A percentile compares a stretch with the other conserved stretches of the same genome.
Evolutionary conservation across 495 filamentous ascomycete species (phyloP).

Genomic region (Pyrenopolyporus hunteri): DNA sequence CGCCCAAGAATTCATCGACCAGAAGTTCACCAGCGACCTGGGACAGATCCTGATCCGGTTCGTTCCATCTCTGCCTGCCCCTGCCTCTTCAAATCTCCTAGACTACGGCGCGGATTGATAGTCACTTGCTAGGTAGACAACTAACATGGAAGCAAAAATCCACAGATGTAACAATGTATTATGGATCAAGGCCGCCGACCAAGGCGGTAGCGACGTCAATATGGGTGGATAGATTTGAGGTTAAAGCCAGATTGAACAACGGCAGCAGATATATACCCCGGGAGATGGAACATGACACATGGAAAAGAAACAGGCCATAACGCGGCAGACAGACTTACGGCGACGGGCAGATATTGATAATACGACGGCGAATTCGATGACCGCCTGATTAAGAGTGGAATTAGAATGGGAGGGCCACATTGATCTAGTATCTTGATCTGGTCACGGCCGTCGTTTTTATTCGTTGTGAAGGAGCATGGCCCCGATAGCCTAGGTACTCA

Average conservation of each 20-base stretch:
- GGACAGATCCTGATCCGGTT: conserved; percentile 94
- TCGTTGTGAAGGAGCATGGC: conserved; percentile 7
- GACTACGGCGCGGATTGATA: neutral
- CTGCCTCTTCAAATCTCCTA: neutral
- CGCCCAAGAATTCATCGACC: conserved; percentile 91
- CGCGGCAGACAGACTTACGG: neutral
- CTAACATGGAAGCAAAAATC: conserved; percentile 52
- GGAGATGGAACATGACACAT: conserved; percentile 5
- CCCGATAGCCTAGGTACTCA: neutral
- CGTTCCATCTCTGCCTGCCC: conserved; percentile 21
- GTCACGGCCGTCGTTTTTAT: conserved; percentile 15
- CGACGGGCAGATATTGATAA: neutral
- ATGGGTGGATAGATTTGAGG: conserved; percentile 65
- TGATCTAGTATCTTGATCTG: conserved; percentile 1
- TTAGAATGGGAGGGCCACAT: too few relatives aligned
- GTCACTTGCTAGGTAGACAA: neutral
- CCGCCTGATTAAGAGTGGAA: too few relatives aligned
- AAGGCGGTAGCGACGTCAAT: conserved; percentile 61
- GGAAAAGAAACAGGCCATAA: neutral
- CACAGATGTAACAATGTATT: conserved; percentile 83
- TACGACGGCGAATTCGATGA: too few relatives aligned
- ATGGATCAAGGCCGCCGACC: conserved; percentile 78
- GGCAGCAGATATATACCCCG: conserved; percentile 30
- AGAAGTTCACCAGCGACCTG: conserved; percentile 79
- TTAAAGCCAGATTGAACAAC: neutral